Evolutionary conservation across 164 flowering plant species (phyloP), one percentile per base, ranked within the genome.

Genomic region (Dillenia turbinata): DNA sequence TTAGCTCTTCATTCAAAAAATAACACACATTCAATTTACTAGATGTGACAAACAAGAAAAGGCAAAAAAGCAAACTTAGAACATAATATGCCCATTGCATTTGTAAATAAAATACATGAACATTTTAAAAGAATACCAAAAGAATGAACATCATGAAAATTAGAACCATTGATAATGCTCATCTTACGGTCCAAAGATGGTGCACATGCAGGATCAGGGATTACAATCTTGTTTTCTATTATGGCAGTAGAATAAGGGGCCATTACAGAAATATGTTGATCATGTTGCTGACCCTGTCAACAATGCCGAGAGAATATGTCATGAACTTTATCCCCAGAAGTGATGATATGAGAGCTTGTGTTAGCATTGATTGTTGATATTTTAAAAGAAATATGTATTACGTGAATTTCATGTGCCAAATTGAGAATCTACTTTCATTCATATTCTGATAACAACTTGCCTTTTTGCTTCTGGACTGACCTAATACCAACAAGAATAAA

Each of bases 171-270:
- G 12, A 77, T 81, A 67, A 66, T 69, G 65, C 75, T 68, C 73
- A 66, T 78, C 72, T 72, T 76, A 60, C 84, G 81, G 8, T 76
- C 85, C 22, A 65, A 67, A 24, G 64, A 9, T 14, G 61, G 44
- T 65, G 78, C 79, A 72, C 80, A 83, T 15, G 65, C 70, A 63
- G 78, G 48, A 47, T 87, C 90, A 71, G 82, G 77, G 59, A 83
- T 71, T 26, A 82, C 90, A 66, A 91, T 88, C 40, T 95, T 78
- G 64, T 91, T 91, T 72, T 94, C 99, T 57, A 71, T 65, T 13
- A 91, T 77, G 22, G 92, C 89, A 70, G 97, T 97, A 69, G 95
- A 89, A 68, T 94, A 94, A 24, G 96, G 89, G 43, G 99, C 89
- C 40, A 96, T 60, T 70, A 75, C 89, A 53, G 85, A 24, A 24